Evolutionary conservation across 495 filamentous ascomycete genomes (phyloP).

Genomic region (Podospora bellae-mahoneyi): DNA sequence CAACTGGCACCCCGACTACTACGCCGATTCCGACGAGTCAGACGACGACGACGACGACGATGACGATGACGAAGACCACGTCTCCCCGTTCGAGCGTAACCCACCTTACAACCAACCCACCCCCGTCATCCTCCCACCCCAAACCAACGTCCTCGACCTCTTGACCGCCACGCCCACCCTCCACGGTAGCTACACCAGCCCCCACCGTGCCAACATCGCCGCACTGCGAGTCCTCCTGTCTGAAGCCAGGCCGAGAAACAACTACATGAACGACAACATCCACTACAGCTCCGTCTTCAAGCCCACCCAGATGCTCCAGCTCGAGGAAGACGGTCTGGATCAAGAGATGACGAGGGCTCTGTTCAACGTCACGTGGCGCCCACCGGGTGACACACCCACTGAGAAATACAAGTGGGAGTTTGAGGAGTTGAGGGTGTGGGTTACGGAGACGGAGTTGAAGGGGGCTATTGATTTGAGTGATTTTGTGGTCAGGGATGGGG

Average conservation of each 20-base stretch:
- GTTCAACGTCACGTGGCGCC: not conserved
- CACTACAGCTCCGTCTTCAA: not conserved
- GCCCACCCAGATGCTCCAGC: not conserved
- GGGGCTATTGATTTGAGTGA: conserved; percentile 26
- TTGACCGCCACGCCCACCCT: not conserved
- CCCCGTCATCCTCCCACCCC: not conserved
- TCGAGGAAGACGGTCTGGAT: not conserved
- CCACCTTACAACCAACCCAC: not conserved
- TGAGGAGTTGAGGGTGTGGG: conserved; percentile 16
- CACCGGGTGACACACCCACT: not conserved
- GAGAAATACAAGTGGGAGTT: conserved; percentile 22
- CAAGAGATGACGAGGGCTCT: not conserved
- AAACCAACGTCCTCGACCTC: not conserved
- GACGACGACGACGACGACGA: not conserved
- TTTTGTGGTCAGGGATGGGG: conserved; percentile 21
- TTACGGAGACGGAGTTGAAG: conserved; percentile 12
- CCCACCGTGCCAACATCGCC: not conserved
- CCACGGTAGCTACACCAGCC: not conserved
- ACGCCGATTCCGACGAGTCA: not conserved
- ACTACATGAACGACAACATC: conserved; percentile 3
- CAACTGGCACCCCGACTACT: not conserved
- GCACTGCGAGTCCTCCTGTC: not conserved
- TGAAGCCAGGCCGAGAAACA: not conserved
- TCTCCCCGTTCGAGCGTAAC: not conserved
- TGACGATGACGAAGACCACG: not conserved